Base-by-base conservation (phyloP, 345 rosid genomes). In the Acer saccharum region DNA sequence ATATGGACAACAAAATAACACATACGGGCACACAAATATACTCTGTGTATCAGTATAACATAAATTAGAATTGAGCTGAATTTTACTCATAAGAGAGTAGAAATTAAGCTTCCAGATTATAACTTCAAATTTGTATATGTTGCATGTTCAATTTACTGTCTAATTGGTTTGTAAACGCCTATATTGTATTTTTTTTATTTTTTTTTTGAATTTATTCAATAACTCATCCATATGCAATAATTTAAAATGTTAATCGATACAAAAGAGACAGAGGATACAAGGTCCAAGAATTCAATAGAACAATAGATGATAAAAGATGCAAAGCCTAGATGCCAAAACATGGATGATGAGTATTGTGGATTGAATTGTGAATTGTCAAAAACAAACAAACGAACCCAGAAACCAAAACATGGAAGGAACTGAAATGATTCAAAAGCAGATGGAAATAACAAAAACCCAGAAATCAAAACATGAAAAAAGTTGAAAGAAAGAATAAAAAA, bases 261-360 rank as follows among this genome's bases (percentile, higher is more conserved):
- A 16, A 52, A 54, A 16, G 18, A 54, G 58, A 54, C n/a, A 18
- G 64, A 58, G 10, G 12, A 20, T 2, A 44, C 17, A 46, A n/a
- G 57, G 35, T 35, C 50, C 27, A 43, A 6, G 25, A n/a, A 76
- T 52, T 23, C 32, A 27, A 71, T 23, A 62, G 0, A 27, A 71
- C 20, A 46, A 25, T 3, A 63, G 2, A 62, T 61, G 44, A 65
- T 70, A 57, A 68, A 3, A 50, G 13, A 68, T 55, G 46, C 25
- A 11, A 70, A 79, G 65, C 77, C 81, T 82, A 83, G 65, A 74
- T 71, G 14, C 69, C 60, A 69, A 72, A 78, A 65, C 72, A 27
- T 43, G 46, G 46, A 35, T 35, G 6, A 35, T 5, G 39, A 35
- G 5, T 4, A 4, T 0, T 35, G 39, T 35, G 39, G 39, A 35